Evolutionary conservation across 2,329 filamentous ascomycete genomes (phyloP), one percentile per base, ranked within the genome.

Genomic region (Nemania serpens): DNA sequence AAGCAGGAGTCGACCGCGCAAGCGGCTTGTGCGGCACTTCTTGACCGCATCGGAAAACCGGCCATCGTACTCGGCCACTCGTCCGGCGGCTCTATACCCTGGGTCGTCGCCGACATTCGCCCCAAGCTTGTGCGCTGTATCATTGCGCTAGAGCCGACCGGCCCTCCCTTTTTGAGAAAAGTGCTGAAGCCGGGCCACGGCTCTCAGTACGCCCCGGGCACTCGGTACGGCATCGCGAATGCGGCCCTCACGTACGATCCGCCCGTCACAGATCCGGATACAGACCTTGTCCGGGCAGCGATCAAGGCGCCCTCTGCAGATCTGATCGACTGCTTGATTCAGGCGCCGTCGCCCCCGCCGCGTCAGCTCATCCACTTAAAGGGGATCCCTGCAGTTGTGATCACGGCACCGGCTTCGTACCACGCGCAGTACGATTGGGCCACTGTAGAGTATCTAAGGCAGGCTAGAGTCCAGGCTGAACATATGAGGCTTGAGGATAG

Each of bases 191-290:
- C 68, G 20, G 67, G 65, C 0, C 4, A 3, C 25, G 25, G 7
- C 25, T 29, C 25, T 7, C 25, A 29, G 25, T 29, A 29, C 25
- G 25, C 25, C 25, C 62, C 74, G 1, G 70, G 74, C 2, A 70
- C 76, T 1, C 66, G 73, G 0, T 85, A 76, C 67, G 83, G 82
- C 1, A 63, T 85, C 5, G 77, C 81, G 5, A 76, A 81, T 46
- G 76, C 81, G n/a, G 78, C 81, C 0, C 60, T 86, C 15, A 77
- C 75, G 0, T 85, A 82, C 66, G 71, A 71, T 1, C 82, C 82
- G 11, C 68, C 76, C 0, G 75, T 82, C 10, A 62, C 61, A 0
- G 69, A 80, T 59, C 73, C 76, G 1, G 52, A 65, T 2, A 51
- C 49, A 9, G 76, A 79, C 5, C 66, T 81, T 42, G 61, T 71